These are phyloP conservation scores for Asterochloris sp. DNA, from an alignment of 139 green algal genomes.

Conservation along the genomic window DNA sequence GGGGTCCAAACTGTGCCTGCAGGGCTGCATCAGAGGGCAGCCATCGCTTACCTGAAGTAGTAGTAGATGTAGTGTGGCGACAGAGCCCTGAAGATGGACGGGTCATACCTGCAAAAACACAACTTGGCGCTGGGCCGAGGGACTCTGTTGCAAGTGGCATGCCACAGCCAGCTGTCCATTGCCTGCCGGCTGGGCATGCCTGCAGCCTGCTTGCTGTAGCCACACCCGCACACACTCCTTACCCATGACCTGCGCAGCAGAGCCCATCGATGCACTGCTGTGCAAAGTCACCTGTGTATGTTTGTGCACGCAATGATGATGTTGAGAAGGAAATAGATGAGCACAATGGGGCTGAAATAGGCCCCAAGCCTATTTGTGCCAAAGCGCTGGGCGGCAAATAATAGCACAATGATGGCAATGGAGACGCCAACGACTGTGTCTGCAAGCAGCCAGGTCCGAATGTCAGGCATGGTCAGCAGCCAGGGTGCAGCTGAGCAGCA, in stretches of 20 bases:
- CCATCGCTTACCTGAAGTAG: conserved; percentile 1
- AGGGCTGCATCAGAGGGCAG: too few species aligned
- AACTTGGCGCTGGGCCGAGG: too few species aligned
- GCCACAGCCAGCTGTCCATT: too few species aligned
- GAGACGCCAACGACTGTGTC: conserved; percentile 20
- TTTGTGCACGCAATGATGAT: conserved; percentile 49
- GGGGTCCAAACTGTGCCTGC: too few species aligned
- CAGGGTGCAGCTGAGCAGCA: neutral
- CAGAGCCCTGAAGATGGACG: neutral
- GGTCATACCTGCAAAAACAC: neutral
- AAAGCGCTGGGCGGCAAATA: conserved; percentile 51
- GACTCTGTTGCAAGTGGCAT: too few species aligned
- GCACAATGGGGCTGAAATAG: conserved; percentile 52
- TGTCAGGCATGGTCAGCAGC: neutral
- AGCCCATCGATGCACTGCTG: too few species aligned
- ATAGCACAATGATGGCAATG: conserved; percentile 31
- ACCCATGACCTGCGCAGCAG: too few species aligned
- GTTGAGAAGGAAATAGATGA: conserved; percentile 38
- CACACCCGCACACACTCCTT: too few species aligned
- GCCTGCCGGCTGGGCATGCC: too few species aligned
- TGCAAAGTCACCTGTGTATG: conserved; percentile 16
- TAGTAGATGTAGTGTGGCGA: conserved; percentile 7
- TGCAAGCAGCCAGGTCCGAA: neutral
- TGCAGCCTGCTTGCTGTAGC: too few species aligned
- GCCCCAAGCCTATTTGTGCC: conserved; percentile 38